phyloP scores from a whole-genome alignment of 148 eudicot genomes.

The Euryodendron excelsum region DNA sequence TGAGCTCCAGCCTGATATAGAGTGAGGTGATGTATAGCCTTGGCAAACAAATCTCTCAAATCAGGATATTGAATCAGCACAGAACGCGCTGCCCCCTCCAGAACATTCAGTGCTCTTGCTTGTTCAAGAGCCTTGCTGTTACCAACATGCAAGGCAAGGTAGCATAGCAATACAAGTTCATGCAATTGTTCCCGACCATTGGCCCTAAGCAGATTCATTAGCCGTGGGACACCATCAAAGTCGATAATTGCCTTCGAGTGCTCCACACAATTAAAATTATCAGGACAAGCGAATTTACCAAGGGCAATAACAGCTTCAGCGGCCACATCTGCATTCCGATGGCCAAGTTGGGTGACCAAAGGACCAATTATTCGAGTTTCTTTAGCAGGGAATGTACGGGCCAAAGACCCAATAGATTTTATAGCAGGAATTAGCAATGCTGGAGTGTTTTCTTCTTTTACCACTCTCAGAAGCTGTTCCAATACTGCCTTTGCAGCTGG shows the following conservation, averaged over 20 bases:
- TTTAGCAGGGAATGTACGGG: conserved; percentile 64
- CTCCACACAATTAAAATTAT: conserved; percentile 54
- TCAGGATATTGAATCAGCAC: conserved; percentile 55
- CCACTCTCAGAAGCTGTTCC: conserved; percentile 64
- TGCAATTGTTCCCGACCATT: conserved; percentile 39
- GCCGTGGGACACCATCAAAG: conserved; percentile 51
- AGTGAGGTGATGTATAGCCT: conserved; percentile 58
- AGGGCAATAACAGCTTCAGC: conserved; percentile 63
- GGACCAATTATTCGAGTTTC: conserved; percentile 60
- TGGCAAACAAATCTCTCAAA: conserved; percentile 43
- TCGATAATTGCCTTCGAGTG: conserved; percentile 71
- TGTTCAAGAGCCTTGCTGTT: conserved; percentile 68
- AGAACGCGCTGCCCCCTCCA: conserved; percentile 52
- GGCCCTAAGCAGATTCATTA: conserved; percentile 52
- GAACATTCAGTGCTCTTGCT: conserved; percentile 53
- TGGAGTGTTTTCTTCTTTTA: conserved; percentile 45
- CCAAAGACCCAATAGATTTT: conserved; percentile 64
- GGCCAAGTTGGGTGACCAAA: conserved; percentile 57
- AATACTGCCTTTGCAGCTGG: conserved; percentile 63
- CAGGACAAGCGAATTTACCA: conserved; percentile 54
- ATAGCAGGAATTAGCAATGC: conserved; percentile 47
- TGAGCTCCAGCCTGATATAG: conserved; percentile 60
- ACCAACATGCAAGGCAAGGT: conserved; percentile 57
- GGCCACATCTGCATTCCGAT: conserved; percentile 41
- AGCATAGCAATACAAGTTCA: conserved; percentile 62